Conservation (phyloP, 495 filamentous ascomycete genomes). For the Neurospora sp. region DNA sequence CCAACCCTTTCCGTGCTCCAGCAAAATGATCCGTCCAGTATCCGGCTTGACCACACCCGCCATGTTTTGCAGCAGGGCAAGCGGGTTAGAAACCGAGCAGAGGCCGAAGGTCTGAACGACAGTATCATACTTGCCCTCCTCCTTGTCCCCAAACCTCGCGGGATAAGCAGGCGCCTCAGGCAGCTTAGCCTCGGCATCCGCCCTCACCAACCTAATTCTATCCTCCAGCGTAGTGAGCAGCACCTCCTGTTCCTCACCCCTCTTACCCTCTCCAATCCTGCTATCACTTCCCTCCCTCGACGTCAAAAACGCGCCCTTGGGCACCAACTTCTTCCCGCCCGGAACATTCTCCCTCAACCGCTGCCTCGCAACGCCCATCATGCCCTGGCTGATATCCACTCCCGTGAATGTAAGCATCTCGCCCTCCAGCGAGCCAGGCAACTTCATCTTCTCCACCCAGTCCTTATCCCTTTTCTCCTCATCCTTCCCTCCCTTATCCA, state of each 20-base stretch:
- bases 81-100: slow-evolving; percentile 74
- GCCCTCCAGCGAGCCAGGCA: slow-evolving; percentile 3
- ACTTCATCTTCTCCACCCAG: neutral
- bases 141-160: neutral
- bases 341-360: slow-evolving; percentile 22
- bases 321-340: slow-evolving; percentile 11
- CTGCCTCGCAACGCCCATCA: slow-evolving; percentile 33
- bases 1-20: slow-evolving; percentile 82
- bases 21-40: slow-evolving; percentile 65
- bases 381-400: slow-evolving; percentile 33
- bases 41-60: slow-evolving; percentile 40
- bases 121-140: slow-evolving; percentile 56
- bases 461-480: neutral
- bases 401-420: slow-evolving; percentile 34
- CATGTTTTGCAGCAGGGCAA: slow-evolving; percentile 51
- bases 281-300: neutral
- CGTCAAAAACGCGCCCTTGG: slow-evolving; percentile 9
- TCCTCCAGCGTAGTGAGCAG: slow-evolving; percentile 25
- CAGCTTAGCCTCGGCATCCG: slow-evolving; percentile 26
- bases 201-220: slow-evolving; percentile 28
- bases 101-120: slow-evolving; percentile 88
- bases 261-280: neutral
- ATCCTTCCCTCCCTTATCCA: slow-evolving; percentile 1
- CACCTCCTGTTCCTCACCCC: slow-evolving; percentile 5
- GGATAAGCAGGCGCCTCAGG: slow-evolving; percentile 14